A percentile compares a stretch with the other conserved stretches of the same genome.
Conservation (phyloP, 176 grass and related monocot genomes). For the Hyparrhenia diplandra region DNA sequence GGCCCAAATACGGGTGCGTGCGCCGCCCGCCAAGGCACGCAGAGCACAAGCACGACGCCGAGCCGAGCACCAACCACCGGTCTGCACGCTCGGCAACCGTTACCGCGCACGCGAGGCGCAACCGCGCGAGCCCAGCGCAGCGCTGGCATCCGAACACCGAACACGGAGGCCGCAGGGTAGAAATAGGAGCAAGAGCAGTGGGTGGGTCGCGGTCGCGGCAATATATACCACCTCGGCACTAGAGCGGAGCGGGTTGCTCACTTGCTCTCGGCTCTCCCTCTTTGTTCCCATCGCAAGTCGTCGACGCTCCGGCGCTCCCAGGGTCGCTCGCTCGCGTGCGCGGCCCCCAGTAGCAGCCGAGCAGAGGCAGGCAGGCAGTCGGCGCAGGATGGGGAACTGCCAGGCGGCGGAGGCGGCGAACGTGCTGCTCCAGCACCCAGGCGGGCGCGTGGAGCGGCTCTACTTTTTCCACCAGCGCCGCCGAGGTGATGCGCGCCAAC, state of each 20-base stretch:
- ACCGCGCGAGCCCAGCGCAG: no score
- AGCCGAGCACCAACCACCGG: not conserved
- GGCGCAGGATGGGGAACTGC: slow-evolving; percentile 73
- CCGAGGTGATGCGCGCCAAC: slow-evolving; percentile 88
- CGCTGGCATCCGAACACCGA: not conserved
- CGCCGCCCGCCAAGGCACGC: no score
- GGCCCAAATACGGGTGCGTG: no score
- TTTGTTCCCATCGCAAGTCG: not conserved
- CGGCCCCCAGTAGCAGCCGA: no score
- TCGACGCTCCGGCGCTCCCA: not conserved
- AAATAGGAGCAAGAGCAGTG: not conserved
- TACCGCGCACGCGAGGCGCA: no score
- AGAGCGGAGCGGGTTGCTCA: not conserved
- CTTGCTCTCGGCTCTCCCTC: not conserved
- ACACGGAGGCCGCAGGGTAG: not conserved
- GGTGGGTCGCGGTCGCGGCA: not conserved
- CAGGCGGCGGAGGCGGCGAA: slow-evolving; percentile 84
- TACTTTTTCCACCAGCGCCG: slow-evolving; percentile 60
- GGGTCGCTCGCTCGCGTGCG: no score
- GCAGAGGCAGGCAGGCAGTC: not conserved
- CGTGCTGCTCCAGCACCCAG: slow-evolving; percentile 78
- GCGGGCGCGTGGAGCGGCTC: slow-evolving; percentile 70
- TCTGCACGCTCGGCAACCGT: not conserved
- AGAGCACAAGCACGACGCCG: no score
- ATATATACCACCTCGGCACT: slow-evolving; percentile 33